Evolutionary conservation across 441 rosid genomes (phyloP), one percentile per base, ranked within the genome.

Genomic region (Iberis amara): DNA sequence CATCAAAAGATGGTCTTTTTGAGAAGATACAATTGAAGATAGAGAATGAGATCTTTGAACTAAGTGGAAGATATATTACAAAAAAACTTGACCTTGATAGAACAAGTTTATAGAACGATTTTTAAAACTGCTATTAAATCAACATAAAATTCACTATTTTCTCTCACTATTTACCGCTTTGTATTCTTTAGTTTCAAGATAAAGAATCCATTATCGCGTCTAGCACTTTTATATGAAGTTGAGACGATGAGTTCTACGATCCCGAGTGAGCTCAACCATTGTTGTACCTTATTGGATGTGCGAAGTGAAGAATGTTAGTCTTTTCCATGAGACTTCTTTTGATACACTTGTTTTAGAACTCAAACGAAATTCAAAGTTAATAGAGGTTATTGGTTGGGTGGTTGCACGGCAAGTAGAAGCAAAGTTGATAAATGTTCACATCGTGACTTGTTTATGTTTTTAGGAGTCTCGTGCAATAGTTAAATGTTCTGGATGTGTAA

Each of bases 241-340:
- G 24, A 4, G 61, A 30, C 45, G 58, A 13, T 49, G 64, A 47
- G 48, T 27, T 55, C 52, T 59, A 45, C 52, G 62, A 45, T 28
- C 59, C 37, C 38, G 30, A 38, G 42, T 57, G 69, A 69, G 59
- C 63, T 53, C 39, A 60, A 41, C 62, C 85, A 73, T 63, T 69
- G 79, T 5, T 82, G 87, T 57, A 70, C 85, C 31, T 85, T 91
- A 64, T 71, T 83, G 39, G 84, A 85, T 61, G 98, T 77, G 15
- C 74, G 71, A 33, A 75, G 80, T 36, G 96, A 79, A 60, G 62
- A 80, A 80, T 96, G 98, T 88, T 51, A 48, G 55, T 52, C 41
- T 28, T 54, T 61, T 33, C 10, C 10, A 31, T 7, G 32, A 28
- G 6, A 7, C 32, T 31, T 5, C 10, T 7, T 31, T 31, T 28